phyloP scores from a whole-genome alignment of 2,329 filamentous ascomycete species.

The Hirsutella thompsonii region DNA sequence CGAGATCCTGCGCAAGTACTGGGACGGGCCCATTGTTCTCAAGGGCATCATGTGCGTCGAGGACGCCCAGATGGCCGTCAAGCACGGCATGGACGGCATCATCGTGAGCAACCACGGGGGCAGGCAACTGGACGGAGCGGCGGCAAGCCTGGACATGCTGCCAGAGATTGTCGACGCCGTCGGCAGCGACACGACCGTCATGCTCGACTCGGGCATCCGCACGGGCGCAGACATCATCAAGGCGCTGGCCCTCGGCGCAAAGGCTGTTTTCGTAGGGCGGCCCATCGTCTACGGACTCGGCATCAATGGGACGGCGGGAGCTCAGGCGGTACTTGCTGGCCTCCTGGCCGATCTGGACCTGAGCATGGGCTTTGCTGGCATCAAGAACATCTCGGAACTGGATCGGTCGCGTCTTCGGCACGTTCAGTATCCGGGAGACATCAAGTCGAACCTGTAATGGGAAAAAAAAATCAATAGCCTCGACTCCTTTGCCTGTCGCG shows the following conservation, averaged over 20 bases:
- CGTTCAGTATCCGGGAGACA: slow-evolving; percentile 19
- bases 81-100: slow-evolving; percentile 24
- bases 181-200: slow-evolving; percentile 41
- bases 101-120: slow-evolving; percentile 30
- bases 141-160: slow-evolving; percentile 40
- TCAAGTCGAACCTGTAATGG: slow-evolving; percentile 16
- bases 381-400: slow-evolving; percentile 26
- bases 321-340: slow-evolving; percentile 37
- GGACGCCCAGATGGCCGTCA: slow-evolving; percentile 23
- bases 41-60: slow-evolving; percentile 28
- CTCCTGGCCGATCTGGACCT: slow-evolving; percentile 31
- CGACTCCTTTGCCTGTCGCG: too few species aligned
- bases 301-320: slow-evolving; percentile 28
- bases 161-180: slow-evolving; percentile 37
- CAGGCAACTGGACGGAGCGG: slow-evolving; percentile 25
- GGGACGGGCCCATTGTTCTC: slow-evolving; percentile 38
- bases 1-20: slow-evolving; percentile 41
- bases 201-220: slow-evolving; percentile 31
- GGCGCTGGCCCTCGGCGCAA: slow-evolving; percentile 25
- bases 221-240: slow-evolving; percentile 27
- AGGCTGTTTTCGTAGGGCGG: slow-evolving; percentile 29
- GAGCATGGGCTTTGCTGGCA: slow-evolving; percentile 41
- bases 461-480: background rate
- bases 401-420: slow-evolving; percentile 19
- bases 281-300: slow-evolving; percentile 24